Evolutionary conservation across 2,329 filamentous ascomycete genomes (phyloP).

Genomic region (Dothideomycetidae sp.): DNA sequence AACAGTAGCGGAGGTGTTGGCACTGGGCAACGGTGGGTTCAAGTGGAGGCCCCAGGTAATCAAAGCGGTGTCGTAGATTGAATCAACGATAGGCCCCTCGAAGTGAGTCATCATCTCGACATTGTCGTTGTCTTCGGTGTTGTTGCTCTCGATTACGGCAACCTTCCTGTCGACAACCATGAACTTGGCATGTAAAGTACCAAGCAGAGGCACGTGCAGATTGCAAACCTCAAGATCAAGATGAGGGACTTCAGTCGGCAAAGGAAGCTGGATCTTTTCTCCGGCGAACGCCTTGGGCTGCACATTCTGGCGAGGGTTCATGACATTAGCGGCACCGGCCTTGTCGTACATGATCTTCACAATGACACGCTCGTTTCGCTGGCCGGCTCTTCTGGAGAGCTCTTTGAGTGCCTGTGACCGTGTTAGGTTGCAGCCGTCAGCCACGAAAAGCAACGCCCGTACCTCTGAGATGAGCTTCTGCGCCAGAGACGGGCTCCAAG

Average conservation of each 20-base stretch:
- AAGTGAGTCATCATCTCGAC: conserved; percentile 67
- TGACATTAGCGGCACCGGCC: conserved; percentile 47
- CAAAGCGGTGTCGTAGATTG: conserved; percentile 58
- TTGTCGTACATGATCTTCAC: conserved; percentile 67
- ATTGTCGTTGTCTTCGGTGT: conserved; percentile 60
- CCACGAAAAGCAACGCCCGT: too few relatives aligned
- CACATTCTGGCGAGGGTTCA: conserved; percentile 52
- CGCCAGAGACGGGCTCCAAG: conserved; percentile 57
- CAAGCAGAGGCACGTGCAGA: conserved; percentile 53
- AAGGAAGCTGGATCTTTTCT: conserved; percentile 42
- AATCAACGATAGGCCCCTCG: conserved; percentile 63
- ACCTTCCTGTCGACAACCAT: conserved; percentile 60
- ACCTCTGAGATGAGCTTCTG: conserved; percentile 52
- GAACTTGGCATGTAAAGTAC: conserved; percentile 66
- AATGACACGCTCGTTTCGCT: conserved; percentile 42
- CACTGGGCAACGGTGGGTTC: conserved; percentile 44
- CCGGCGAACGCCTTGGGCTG: conserved; percentile 43
- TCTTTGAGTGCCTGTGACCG: conserved; percentile 50
- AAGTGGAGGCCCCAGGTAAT: conserved; percentile 56
- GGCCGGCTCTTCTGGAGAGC: conserved; percentile 49
- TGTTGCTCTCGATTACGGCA: conserved; percentile 63
- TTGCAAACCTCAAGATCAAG: conserved; percentile 61
- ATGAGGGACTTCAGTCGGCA: conserved; percentile 51
- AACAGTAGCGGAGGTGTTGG: conserved; percentile 35
- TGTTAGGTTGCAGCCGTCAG: not conserved